Evolutionary conservation across 148 eudicot genomes (phyloP).

Genomic region (Simmondsia chinensis): DNA sequence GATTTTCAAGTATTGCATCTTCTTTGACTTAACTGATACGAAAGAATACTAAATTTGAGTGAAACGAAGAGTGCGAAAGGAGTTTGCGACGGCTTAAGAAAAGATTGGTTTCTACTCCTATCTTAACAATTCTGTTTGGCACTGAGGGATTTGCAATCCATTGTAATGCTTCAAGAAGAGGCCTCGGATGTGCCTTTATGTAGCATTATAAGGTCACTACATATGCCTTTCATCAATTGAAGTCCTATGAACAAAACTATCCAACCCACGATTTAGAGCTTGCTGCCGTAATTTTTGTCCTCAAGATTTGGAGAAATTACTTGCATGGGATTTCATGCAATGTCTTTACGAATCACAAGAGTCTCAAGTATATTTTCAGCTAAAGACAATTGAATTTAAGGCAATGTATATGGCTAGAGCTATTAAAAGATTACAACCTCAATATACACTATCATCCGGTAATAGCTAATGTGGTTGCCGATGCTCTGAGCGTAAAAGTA

Average conservation of each 20-base stretch:
- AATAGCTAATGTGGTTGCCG: background rate
- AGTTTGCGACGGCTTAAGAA: too few relatives aligned
- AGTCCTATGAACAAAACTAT: background rate
- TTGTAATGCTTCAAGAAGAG: background rate
- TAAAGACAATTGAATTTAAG: background rate
- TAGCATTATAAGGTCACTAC: background rate
- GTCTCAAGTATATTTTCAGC: background rate
- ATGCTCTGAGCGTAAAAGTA: background rate
- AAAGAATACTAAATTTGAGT: too few relatives aligned
- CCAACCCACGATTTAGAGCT: background rate
- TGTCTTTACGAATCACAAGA: background rate
- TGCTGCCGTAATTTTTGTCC: too few relatives aligned
- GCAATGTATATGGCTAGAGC: background rate
- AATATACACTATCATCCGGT: background rate
- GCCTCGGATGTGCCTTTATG: background rate
- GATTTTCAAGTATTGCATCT: too few relatives aligned
- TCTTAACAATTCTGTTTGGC: too few relatives aligned
- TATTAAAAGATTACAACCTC: background rate
- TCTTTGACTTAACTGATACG: too few relatives aligned
- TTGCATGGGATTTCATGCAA: background rate
- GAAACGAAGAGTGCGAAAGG: too few relatives aligned
- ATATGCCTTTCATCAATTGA: background rate
- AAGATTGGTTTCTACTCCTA: too few relatives aligned
- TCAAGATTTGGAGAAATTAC: background rate
- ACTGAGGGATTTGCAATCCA: background rate